These are phyloP conservation scores for Iberis pinnata DNA, from an alignment of 345 rosid genomes.

Conservation along the genomic window DNA sequence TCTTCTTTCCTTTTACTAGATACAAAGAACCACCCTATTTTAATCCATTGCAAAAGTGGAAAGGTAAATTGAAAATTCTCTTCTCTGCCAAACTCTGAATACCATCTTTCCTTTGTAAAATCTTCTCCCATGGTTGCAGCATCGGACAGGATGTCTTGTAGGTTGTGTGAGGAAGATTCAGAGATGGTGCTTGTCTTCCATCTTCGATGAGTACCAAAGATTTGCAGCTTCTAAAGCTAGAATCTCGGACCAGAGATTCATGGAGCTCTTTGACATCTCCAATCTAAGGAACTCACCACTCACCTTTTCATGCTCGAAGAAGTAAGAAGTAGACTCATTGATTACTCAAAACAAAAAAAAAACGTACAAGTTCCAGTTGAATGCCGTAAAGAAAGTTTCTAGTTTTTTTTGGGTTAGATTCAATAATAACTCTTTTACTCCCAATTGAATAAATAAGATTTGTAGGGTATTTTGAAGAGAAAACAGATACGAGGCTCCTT, in stretches of 20 bases:
- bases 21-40: constrained; percentile 58
- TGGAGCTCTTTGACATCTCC: constrained; percentile 56
- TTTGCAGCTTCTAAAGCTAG: constrained; percentile 64
- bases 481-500: too few species aligned
- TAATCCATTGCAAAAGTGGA: constrained; percentile 78
- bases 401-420: too few species aligned
- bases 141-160: constrained; percentile 67
- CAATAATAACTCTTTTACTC: too few species aligned
- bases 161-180: constrained; percentile 74
- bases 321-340: constrained; percentile 23
- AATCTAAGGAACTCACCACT: constrained; percentile 42
- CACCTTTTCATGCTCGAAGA: constrained; percentile 40
- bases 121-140: constrained; percentile 32
- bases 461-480: too few species aligned
- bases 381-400: too few species aligned
- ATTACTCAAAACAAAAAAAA: too few species aligned
- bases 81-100: background rate
- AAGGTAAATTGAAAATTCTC: constrained; percentile 46
- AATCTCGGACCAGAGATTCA: constrained; percentile 63
- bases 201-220: constrained; percentile 72
- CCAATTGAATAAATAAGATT: too few species aligned
- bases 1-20: constrained; percentile 28
- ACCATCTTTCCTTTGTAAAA: too few species aligned
- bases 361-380: too few species aligned
- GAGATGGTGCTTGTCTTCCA: constrained; percentile 67